phyloP scores from a whole-genome alignment of 495 filamentous ascomycete species.

The Neurospora terricola region DNA sequence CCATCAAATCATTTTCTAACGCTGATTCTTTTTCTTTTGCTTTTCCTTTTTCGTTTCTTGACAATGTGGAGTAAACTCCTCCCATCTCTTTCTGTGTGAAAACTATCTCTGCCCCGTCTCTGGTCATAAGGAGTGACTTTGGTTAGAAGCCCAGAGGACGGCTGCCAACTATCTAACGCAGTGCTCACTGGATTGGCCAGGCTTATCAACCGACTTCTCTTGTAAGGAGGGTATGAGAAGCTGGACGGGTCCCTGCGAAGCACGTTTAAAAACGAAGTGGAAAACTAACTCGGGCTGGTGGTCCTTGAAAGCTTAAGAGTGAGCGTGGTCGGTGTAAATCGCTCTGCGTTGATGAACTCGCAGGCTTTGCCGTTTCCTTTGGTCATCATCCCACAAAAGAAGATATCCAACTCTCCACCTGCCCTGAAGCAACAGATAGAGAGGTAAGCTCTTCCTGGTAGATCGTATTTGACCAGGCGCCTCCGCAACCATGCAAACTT shows the following conservation, averaged over 20 bases:
- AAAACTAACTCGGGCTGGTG: neutral
- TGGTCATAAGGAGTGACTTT: neutral
- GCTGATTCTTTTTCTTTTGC: neutral
- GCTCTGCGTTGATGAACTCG: neutral
- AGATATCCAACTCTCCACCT: neutral
- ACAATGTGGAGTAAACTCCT: neutral
- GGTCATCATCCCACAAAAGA: neutral
- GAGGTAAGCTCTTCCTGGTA: neutral
- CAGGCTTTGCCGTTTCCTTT: neutral
- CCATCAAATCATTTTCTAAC: neutral
- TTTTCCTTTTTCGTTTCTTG: neutral
- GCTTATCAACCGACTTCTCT: neutral
- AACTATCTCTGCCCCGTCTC: neutral
- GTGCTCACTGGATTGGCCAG: neutral
- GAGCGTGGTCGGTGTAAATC: neutral
- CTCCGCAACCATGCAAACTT: neutral
- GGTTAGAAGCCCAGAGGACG: neutral
- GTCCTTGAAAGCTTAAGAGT: neutral
- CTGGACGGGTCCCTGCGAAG: neutral
- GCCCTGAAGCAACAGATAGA: neutral
- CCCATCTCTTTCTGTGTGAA: neutral
- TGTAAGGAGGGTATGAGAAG: neutral
- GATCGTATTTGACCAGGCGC: neutral
- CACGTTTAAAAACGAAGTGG: neutral
- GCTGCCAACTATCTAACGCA: neutral